phyloP scores from a whole-genome alignment of 352 stramenopile species.

The Blastocystis sp. region DNA sequence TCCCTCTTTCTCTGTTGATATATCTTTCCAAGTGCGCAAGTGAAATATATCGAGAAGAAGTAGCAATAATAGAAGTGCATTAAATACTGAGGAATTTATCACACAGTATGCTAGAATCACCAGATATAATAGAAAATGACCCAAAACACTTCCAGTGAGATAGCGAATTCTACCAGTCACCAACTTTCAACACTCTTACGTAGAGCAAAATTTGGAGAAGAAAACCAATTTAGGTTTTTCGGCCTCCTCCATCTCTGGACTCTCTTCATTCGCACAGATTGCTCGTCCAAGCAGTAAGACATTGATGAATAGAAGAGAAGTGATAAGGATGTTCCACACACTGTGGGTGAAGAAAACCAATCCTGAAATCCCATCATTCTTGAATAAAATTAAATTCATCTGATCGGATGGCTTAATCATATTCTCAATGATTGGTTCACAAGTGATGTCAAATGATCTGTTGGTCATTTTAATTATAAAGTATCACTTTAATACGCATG shows the following conservation, averaged over 20 bases:
- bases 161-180: background rate
- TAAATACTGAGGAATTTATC: slow-evolving; percentile 16
- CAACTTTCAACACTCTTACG: too few relatives aligned
- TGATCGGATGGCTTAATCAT: background rate
- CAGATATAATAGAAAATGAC: slow-evolving; percentile 31
- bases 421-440: background rate
- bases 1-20: too few relatives aligned
- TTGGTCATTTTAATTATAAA: background rate
- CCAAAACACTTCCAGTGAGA: background rate
- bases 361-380: background rate
- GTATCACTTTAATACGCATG: background rate
- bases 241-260: too few relatives aligned
- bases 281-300: background rate
- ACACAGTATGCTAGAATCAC: background rate
- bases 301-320: background rate
- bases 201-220: too few relatives aligned
- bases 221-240: too few relatives aligned
- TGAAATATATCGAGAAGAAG: slow-evolving; percentile 9
- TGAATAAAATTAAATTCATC: background rate
- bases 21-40: background rate
- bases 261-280: background rate
- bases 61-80: slow-evolving; percentile 9
- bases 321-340: background rate
- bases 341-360: background rate
- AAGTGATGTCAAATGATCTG: slow-evolving; percentile 46